Evolutionary conservation across 331 rosid species (phyloP), one percentile per base, ranked within the genome.

Genomic region (Quercus tomentella): DNA sequence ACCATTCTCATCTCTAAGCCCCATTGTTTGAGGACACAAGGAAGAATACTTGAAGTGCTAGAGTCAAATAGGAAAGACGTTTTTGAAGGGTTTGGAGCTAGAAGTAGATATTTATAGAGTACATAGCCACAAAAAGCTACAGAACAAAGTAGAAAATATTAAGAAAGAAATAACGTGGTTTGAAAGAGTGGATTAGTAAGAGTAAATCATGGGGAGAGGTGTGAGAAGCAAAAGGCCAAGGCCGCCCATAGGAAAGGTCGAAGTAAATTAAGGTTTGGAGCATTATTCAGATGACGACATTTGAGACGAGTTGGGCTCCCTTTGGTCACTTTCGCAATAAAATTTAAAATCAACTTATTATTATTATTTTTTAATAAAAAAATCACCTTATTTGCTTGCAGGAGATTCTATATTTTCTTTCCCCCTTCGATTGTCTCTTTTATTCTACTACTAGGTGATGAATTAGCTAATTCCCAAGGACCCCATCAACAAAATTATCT

Each of bases 61-160:
- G 83, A 62, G 63, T 79, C 83, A 85, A 79, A 69, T 80, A 43
- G 15, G 43, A 58, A 72, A 82, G 83, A 67, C 83, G 73, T 41
- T 71, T 70, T 45, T 66, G 5, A 52, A 22, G 17, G 45, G 26
- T 22, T 22, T 30, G 72, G 43, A 21, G 37, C 18, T 5, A 23
- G 35, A 21, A 22, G 4, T n/a, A 22, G 21, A 23, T 30, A 60
- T 72, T 79, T 79, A 71, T 61, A 72, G 52, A 25, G 54, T 11
- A n/a, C 78, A 58, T 57, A 33, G 16, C 14, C 63, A 77, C 17
- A 3, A 52, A 74, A 20, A 51, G 68, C 12, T 52, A 43, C 57
- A 74, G 78, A 57, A 25, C n/a, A 25, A 51, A 21, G 22, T 11
- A 12, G 37, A 60, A 65, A 54, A 8, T 33, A 18, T 68, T 62